Base-by-base conservation (phyloP, 306 rosid genomes). In the Carpinus fangiana region DNA sequence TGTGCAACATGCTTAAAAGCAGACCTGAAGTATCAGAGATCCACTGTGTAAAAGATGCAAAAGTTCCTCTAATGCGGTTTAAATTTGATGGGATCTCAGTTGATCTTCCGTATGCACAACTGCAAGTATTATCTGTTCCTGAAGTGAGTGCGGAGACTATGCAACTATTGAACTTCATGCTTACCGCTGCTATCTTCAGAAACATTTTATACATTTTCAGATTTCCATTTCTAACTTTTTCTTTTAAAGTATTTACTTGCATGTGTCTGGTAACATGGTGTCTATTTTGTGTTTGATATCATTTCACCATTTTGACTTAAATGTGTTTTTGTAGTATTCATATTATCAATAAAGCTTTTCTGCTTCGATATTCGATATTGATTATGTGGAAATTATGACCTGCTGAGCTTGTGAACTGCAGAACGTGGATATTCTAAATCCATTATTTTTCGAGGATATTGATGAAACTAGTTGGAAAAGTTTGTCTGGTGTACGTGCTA, bases 391-490 rank as follows among this genome's bases (percentile, higher is more conserved):
- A 60, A 55, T 46, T 60, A 7, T 20, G 26, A 38, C 43, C 11
- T 12, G 36, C 76, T 78, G 60, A 67, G 26, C 48, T 14, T 56
- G 18, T 52, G 54, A 73, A 69, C 10, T 60, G 11, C 80, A 86
- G 90, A 73, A 78, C 21, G 87, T 83, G 67, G 90, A 86, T 73
- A 62, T 86, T 72, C 76, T 83, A 68, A 78, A 72, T 21, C 89
- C 89, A 60, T 86, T 78, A 77, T 86, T 83, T 77, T 26, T 41
- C 75, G 75, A 78, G 76, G 81, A 73, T 62, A 83, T 86, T 67
- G 85, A 86, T 50, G 84, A 79, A 2, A 83, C 86, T 23, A 86
- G 90, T 77, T 86, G 87, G 90, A 86, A 76, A 81, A 86, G 90
- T 74, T 79, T 86, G 85, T 86, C 90, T 16, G 90, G 90, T 1